A percentile compares a stretch with the other conserved stretches of the same genome.
Conservation (phyloP, 1,284 basidiomycete species). For the Mycocalia duriaeana region DNA sequence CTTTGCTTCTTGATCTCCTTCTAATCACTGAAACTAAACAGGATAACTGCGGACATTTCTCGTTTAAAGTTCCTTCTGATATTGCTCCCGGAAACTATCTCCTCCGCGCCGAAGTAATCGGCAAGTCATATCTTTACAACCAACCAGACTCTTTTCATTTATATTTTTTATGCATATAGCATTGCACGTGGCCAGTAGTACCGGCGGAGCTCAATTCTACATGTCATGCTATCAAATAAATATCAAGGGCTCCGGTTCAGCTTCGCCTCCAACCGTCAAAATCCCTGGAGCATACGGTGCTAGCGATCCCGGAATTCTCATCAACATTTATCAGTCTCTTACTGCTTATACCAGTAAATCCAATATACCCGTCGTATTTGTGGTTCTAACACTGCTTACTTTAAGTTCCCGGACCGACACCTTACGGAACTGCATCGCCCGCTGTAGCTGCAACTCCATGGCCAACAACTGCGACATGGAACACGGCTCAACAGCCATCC, state of each 20-base stretch:
- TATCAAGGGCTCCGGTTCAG: constrained; percentile 26
- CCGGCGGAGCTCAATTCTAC: constrained; percentile 49
- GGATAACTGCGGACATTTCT: constrained; percentile 50
- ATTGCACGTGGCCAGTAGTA: constrained; percentile 39
- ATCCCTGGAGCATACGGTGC: constrained; percentile 41
- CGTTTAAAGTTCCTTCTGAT: constrained; percentile 41
- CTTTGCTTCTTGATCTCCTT: background rate
- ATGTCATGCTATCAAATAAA: constrained; percentile 48
- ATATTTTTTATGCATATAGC: constrained; percentile 21
- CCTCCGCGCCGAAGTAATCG: constrained; percentile 49
- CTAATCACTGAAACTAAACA: constrained; percentile 7
- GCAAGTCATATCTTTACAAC: constrained; percentile 18
- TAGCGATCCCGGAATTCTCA: constrained; percentile 34
- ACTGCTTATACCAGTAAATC: constrained; percentile 28
- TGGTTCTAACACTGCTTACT: too few relatives aligned
- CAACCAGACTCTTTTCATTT: background rate
- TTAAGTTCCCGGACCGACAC: constrained; percentile 29
- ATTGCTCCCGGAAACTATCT: constrained; percentile 48
- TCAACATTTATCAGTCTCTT: constrained; percentile 33
- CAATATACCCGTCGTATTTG: constrained; percentile 3
- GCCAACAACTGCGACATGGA: constrained; percentile 34
- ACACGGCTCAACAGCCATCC: constrained; percentile 29
- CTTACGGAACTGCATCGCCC: constrained; percentile 29
- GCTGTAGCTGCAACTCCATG: constrained; percentile 28
- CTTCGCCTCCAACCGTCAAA: constrained; percentile 38